A percentile compares a stretch with the other conserved stretches of the same genome.
phyloP scores from a whole-genome alignment of 257 asterid species.

The Solanum sejunctum region DNA sequence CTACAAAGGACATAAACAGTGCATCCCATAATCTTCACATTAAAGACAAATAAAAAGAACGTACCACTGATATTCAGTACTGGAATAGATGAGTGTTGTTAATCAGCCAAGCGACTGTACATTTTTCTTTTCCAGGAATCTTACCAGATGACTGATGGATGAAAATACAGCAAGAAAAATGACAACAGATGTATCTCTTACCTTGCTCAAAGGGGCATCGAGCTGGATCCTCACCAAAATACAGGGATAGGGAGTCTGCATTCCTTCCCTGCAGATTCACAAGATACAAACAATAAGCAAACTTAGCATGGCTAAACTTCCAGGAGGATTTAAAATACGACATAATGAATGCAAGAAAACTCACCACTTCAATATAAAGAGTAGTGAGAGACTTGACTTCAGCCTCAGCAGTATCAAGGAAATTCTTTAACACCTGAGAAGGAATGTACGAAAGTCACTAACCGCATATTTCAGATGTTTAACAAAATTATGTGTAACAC shows the following conservation, averaged over 20 bases:
- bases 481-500: not conserved
- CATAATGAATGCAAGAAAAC: conserved; percentile 3
- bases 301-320: not conserved
- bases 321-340: not conserved
- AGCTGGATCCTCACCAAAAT: conserved; percentile 98
- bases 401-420: conserved; percentile 84
- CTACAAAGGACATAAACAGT: not conserved
- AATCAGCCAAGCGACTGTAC: not conserved
- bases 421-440: conserved; percentile 69
- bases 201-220: conserved; percentile 99
- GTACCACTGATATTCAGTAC: not conserved
- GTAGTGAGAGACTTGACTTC: conserved; percentile 89
- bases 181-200: not conserved
- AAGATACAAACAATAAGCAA: not conserved
- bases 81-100: not conserved
- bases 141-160: not conserved
- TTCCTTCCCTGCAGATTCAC: conserved; percentile 66
- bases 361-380: conserved; percentile 92
- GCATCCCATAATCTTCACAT: not conserved
- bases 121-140: not conserved
- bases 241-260: conserved; percentile 87
- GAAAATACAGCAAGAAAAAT: not conserved
- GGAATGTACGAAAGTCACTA: conserved; percentile 2
- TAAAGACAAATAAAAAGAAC: not conserved
- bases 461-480: not conserved